phyloP scores from a whole-genome alignment of 495 filamentous ascomycete species.

The Penicillium ucsense region DNA sequence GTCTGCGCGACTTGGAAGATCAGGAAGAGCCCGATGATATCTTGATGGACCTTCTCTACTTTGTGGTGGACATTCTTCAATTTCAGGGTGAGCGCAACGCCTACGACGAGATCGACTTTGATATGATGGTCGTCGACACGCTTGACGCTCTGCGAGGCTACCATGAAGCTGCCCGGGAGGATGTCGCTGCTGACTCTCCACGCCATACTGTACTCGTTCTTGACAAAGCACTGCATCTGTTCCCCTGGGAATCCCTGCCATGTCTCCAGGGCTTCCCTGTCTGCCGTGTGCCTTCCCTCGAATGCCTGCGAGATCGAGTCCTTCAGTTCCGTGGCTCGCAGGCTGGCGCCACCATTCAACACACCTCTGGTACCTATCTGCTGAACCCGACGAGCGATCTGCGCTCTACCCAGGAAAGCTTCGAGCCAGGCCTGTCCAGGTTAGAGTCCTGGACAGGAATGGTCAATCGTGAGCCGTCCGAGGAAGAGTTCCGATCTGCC shows the following conservation, averaged over 20 bases:
- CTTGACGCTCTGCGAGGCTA: slow-evolving; percentile 72
- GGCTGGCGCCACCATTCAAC: slow-evolving; percentile 20
- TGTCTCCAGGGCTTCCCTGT: slow-evolving; percentile 73
- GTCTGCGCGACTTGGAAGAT: slow-evolving; percentile 60
- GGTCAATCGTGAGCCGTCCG: slow-evolving; percentile 56
- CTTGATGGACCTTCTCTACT: slow-evolving; percentile 83
- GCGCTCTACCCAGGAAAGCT: slow-evolving; percentile 62
- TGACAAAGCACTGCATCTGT: slow-evolving; percentile 78
- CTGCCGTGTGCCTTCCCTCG: slow-evolving; percentile 74
- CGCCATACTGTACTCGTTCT: slow-evolving; percentile 86
- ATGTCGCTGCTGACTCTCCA: slow-evolving; percentile 50
- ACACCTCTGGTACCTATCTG: slow-evolving; percentile 63
- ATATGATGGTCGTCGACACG: slow-evolving; percentile 77
- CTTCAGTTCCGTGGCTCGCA: slow-evolving; percentile 35
- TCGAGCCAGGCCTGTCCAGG: slow-evolving; percentile 49
- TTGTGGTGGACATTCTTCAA: slow-evolving; percentile 91
- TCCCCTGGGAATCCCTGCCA: slow-evolving; percentile 93
- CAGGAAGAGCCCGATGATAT: slow-evolving; percentile 74
- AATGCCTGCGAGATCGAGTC: slow-evolving; percentile 63
- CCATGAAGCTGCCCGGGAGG: slow-evolving; percentile 45
- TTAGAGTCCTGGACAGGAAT: slow-evolving; percentile 57
- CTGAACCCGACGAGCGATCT: slow-evolving; percentile 83
- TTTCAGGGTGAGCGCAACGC: slow-evolving; percentile 95
- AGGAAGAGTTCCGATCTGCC: slow-evolving; percentile 59
- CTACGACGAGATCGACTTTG: slow-evolving; percentile 96